Evolutionary conservation across 139 green algal species (phyloP), one percentile per base, ranked within the genome.

Genomic region (Haematococcus sp.): DNA sequence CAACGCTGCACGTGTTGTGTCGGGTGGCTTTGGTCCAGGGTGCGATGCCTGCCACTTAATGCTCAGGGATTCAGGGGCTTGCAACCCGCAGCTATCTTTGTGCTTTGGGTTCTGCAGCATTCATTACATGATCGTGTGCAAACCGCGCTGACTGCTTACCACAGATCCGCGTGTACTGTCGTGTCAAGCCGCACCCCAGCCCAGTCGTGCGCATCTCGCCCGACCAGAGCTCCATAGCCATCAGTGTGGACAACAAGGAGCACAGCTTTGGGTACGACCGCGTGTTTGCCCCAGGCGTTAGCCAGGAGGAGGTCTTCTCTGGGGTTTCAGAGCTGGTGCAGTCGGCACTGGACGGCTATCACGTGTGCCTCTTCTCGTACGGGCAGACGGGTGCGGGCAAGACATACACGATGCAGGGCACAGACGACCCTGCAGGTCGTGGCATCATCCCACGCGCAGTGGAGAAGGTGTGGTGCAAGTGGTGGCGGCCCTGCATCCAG

Each of bases 311-410:
- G 43, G 81, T 88, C 20, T 99, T 98, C 76, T 77, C 83, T n/a
- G 84, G 91, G 43, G 94, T 98, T 19, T 89, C 84, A 13, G 89
- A 97, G 80, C 87, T 99, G 35, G 93, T 99, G 58, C 95, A 98
- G 79, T 89, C 68, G 22, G 95, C 95, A 1, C 83, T 99, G 31
- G 95, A 99, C 76, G 95, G 95, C 71, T 98, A 95, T 87, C 90
- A 97, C 79, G 95, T 98, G n/a, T 99, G 95, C 89, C 86, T 99
- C 25, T 99, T 99, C 80, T 91, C 81, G 46, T 99, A 99, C 80
- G 95, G 95, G 32, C 95, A 99, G 88, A 99, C 95, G 13, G 95
- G 95, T 4, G 91, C 91, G 0, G 95, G 95, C 54, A 99, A 99
- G 87, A 99, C 95, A 5, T 88, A 97, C 91, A 99, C 95, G 4